These are phyloP conservation scores for Daldinia concentrica DNA, from an alignment of 495 filamentous ascomycete species.

Conservation along the genomic window DNA sequence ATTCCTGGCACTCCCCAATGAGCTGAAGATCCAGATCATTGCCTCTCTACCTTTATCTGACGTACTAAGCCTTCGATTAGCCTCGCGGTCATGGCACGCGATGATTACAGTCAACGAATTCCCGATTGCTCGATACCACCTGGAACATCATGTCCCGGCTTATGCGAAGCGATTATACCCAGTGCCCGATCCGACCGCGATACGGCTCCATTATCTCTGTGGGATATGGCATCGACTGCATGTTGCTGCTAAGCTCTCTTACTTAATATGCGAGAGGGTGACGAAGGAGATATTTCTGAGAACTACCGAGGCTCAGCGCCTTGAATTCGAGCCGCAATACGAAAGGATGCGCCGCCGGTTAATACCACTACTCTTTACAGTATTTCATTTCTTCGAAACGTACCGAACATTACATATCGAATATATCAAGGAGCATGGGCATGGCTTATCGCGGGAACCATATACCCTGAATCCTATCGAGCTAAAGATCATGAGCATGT, in stretches of 20 bases:
- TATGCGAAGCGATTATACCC: slow-evolving; percentile 65
- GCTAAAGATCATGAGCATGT: slow-evolving; percentile 63
- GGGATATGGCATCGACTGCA: slow-evolving; percentile 67
- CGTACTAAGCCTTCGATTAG: slow-evolving; percentile 60
- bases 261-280: slow-evolving; percentile 64
- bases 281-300: slow-evolving; percentile 65
- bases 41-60: slow-evolving; percentile 63
- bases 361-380: slow-evolving; percentile 63
- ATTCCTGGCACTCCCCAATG: slow-evolving; percentile 61
- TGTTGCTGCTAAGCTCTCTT: slow-evolving; percentile 63
- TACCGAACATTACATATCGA: slow-evolving; percentile 64
- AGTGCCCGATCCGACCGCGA: slow-evolving; percentile 49
- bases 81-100: slow-evolving; percentile 62
- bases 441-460: slow-evolving; percentile 51
- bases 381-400: slow-evolving; percentile 68
- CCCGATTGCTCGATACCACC: slow-evolving; percentile 64
- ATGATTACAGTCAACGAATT: slow-evolving; percentile 65
- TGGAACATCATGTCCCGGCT: slow-evolving; percentile 61
- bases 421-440: slow-evolving; percentile 57
- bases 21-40: slow-evolving; percentile 66
- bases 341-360: slow-evolving; percentile 65
- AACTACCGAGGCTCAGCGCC: slow-evolving; percentile 57
- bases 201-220: slow-evolving; percentile 65
- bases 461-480: slow-evolving; percentile 64
- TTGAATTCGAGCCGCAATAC: slow-evolving; percentile 62